Evolutionary conservation across 2,329 filamentous ascomycete species (phyloP).

Genomic region (Nakataea oryzae): DNA sequence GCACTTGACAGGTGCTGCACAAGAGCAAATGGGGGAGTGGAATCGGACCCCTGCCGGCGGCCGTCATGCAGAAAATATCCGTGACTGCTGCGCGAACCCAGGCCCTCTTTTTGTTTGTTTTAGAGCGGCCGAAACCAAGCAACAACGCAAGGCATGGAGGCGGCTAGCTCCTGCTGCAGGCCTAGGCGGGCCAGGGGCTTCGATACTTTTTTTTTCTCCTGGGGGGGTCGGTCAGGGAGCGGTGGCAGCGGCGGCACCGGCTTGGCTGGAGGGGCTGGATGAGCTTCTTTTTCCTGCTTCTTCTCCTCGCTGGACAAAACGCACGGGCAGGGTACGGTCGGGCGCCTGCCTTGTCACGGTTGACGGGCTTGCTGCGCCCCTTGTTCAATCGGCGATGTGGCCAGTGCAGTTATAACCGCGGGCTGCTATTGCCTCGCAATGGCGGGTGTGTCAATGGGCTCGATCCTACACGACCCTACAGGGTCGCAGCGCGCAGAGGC

Average conservation of each 20-base stretch:
- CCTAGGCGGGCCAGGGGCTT: not conserved
- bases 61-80: not conserved
- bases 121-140: not conserved
- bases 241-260: not conserved
- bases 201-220: too few relatives aligned
- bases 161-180: not conserved
- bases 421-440: not conserved
- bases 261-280: not conserved
- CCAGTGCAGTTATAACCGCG: not conserved
- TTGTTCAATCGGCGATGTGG: not conserved
- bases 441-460: too few relatives aligned
- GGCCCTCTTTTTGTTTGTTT: not conserved
- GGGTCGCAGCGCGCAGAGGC: not conserved
- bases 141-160: not conserved
- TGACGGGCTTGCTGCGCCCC: not conserved
- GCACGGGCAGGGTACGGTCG: too few relatives aligned
- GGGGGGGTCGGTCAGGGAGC: not conserved
- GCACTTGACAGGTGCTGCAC: not conserved
- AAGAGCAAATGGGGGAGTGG: not conserved
- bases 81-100: not conserved
- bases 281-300: not conserved
- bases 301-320: not conserved
- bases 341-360: not conserved
- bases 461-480: not conserved
- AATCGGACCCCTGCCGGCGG: not conserved